phyloP scores from a whole-genome alignment of 805 yeast species.

The Clavispora asparagi region DNA sequence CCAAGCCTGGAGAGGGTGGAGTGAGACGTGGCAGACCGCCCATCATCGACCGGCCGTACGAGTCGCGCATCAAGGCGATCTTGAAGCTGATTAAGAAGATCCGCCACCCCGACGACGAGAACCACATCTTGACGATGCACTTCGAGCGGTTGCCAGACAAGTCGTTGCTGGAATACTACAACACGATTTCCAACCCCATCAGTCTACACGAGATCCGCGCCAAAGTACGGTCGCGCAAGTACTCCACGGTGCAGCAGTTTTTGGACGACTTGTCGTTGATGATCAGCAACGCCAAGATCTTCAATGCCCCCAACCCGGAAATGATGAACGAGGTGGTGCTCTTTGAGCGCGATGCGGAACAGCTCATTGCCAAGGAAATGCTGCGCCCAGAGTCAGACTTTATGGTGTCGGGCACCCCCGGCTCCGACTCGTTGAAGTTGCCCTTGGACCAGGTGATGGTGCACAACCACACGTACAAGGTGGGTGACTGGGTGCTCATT shows the following conservation, averaged over 20 bases:
- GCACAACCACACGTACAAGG: slow-evolving; percentile 66
- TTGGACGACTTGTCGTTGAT: slow-evolving; percentile 71
- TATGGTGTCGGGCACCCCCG: slow-evolving; percentile 35
- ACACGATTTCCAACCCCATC: slow-evolving; percentile 52
- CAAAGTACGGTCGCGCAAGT: slow-evolving; percentile 80
- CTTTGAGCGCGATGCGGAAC: slow-evolving; percentile 58
- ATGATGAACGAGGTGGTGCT: slow-evolving; percentile 56
- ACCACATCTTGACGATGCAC: slow-evolving; percentile 48
- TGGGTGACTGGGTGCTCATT: slow-evolving; percentile 94
- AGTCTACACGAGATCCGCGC: slow-evolving; percentile 70
- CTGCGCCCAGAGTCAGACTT: slow-evolving; percentile 79
- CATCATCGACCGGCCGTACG: slow-evolving; percentile 84
- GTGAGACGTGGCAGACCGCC: slow-evolving; percentile 87
- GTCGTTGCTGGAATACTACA: slow-evolving; percentile 50
- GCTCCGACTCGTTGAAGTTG: slow-evolving; percentile 53
- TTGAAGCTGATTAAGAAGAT: slow-evolving; percentile 77
- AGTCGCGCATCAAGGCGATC: slow-evolving; percentile 84
- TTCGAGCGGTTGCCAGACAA: slow-evolving; percentile 84
- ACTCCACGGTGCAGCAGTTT: slow-evolving; percentile 69
- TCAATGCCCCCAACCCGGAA: slow-evolving; percentile 45
- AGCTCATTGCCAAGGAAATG: slow-evolving; percentile 61
- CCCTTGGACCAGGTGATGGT: slow-evolving; percentile 77
- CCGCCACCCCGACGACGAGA: slow-evolving; percentile 44
- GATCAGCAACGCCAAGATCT: slow-evolving; percentile 68
- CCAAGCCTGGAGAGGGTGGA: slow-evolving; percentile 33